Evolutionary conservation across 1,284 basidiomycete species (phyloP).

Genomic region (Ganoderma resinaceum): DNA sequence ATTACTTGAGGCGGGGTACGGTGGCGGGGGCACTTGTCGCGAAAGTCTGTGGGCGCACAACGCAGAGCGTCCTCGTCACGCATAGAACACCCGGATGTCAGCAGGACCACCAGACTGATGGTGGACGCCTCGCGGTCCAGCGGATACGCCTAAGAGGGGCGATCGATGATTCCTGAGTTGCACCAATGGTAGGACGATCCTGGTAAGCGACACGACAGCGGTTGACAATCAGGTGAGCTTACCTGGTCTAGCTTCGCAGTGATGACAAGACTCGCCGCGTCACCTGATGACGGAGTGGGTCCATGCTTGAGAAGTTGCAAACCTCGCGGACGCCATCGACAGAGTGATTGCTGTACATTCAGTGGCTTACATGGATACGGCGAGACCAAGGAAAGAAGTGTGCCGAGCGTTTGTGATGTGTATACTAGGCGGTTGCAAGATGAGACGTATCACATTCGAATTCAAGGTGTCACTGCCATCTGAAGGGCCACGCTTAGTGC

Average conservation of each 20-base stretch:
- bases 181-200: not conserved
- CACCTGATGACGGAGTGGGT: not conserved
- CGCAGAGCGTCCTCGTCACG: no score
- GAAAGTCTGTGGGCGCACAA: no score
- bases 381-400: no score
- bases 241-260: not conserved
- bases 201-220: not conserved
- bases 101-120: not conserved
- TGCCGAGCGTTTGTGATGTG: no score
- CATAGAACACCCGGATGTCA: not conserved
- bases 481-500: no score
- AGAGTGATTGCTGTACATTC: not conserved
- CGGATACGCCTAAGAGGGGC: not conserved
- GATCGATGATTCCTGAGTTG: not conserved
- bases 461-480: no score
- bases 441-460: no score
- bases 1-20: no score
- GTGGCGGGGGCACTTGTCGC: no score
- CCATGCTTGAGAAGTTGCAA: not conserved
- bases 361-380: no score
- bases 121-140: no score
- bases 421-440: no score
- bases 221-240: not conserved
- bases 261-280: not conserved
- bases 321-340: not conserved